A percentile compares a stretch with the other conserved stretches of the same genome.
Evolutionary conservation across 495 filamentous ascomycete species (phyloP).

Genomic region (Neurospora sp.): DNA sequence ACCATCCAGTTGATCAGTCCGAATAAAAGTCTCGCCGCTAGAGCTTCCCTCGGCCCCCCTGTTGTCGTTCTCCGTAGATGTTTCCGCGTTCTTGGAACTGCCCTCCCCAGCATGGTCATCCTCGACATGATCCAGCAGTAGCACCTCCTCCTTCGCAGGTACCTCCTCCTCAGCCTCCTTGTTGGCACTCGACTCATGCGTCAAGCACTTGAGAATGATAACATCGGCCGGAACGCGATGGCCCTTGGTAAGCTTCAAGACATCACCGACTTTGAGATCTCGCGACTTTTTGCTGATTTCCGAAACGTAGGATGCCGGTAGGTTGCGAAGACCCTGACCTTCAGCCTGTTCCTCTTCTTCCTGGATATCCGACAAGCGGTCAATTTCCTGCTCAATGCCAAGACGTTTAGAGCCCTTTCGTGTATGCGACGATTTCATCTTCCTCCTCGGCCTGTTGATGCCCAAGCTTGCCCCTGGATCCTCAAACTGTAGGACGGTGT

Average conservation of each 20-base stretch:
- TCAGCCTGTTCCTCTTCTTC: conserved; percentile 45
- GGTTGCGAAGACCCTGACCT: conserved; percentile 22
- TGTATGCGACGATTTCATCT: conserved; percentile 25
- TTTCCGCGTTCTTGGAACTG: conserved; percentile 7
- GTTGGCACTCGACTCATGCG: conserved; percentile 42
- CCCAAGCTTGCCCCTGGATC: conserved; percentile 25
- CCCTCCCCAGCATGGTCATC: conserved; percentile 17
- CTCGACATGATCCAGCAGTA: conserved; percentile 32
- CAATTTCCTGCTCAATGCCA: conserved; percentile 18
- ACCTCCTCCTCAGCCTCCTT: conserved; percentile 17
- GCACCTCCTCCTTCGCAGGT: conserved; percentile 18
- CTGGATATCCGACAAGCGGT: conserved; percentile 41
- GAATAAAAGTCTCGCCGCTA: conserved; percentile 85
- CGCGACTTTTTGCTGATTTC: conserved; percentile 70
- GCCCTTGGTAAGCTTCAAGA: conserved; percentile 82
- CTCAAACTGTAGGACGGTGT: conserved; percentile 65
- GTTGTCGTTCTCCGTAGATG: neutral
- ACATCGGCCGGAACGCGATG: conserved; percentile 91
- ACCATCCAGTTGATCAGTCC: conserved; percentile 95
- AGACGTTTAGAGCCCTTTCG: conserved; percentile 20
- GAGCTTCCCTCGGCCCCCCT: conserved; percentile 20
- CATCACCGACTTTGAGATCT: conserved; percentile 91
- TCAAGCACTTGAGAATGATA: conserved; percentile 77
- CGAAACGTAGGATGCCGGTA: conserved; percentile 34
- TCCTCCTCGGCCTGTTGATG: conserved; percentile 20